phyloP scores from a whole-genome alignment of 257 asterid genomes.

The Gardenia jasminoides region DNA sequence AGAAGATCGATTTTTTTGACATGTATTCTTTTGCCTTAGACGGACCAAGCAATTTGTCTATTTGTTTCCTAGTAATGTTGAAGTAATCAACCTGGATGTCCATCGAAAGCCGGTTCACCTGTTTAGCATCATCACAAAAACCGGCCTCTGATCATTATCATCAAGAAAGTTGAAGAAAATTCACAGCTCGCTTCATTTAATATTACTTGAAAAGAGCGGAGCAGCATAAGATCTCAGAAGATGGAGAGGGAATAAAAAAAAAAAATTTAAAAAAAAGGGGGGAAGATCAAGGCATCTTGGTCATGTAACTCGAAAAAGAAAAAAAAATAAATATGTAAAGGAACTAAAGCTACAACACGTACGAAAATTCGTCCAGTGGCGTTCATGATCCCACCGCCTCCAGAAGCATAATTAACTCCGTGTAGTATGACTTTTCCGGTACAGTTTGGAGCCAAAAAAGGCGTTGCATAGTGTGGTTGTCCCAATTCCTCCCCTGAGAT shows the following conservation, averaged over 20 bases:
- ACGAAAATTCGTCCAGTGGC: slow-evolving; percentile 84
- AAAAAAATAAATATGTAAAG: no score
- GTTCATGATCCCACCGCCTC: slow-evolving; percentile 95
- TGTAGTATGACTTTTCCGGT: slow-evolving; percentile 59
- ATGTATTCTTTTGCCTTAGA: slow-evolving; percentile 69
- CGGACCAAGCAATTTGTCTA: slow-evolving; percentile 57
- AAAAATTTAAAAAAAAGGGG: no score
- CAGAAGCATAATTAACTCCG: slow-evolving; percentile 94
- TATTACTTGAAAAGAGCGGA: background rate
- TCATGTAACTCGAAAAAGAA: background rate
- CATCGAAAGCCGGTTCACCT: slow-evolving; percentile 93
- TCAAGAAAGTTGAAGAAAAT: background rate
- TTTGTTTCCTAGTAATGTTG: slow-evolving; percentile 72
- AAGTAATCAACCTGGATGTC: slow-evolving; percentile 90
- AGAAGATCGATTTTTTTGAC: slow-evolving; percentile 60
- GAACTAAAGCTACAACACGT: slow-evolving; percentile 26
- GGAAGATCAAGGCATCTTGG: background rate
- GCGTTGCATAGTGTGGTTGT: slow-evolving; percentile 61
- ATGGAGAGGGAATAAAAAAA: background rate
- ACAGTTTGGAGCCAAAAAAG: slow-evolving; percentile 86
- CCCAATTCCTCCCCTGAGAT: slow-evolving; percentile 76
- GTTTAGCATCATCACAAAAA: slow-evolving; percentile 3
- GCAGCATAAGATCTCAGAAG: background rate
- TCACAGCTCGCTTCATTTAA: background rate
- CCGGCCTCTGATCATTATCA: background rate